phyloP scores from a whole-genome alignment of 164 flowering plant species.

The Aristolochia californica region DNA sequence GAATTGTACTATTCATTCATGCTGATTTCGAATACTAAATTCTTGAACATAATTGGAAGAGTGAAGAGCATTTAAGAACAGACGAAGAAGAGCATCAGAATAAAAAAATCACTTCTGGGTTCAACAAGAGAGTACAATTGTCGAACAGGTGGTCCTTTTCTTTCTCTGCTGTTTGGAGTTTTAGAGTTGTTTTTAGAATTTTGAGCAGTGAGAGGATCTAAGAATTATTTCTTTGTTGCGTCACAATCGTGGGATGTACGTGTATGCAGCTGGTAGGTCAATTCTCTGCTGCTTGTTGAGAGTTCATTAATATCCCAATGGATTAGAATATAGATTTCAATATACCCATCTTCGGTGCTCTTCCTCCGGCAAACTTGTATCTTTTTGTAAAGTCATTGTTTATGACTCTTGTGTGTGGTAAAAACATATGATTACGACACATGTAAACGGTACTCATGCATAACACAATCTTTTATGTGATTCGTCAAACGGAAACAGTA shows the following conservation, averaged over 20 bases:
- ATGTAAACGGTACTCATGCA: too few species aligned
- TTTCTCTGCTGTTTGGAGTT: neutral
- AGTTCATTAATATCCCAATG: constrained; percentile 9
- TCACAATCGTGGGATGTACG: constrained; percentile 56
- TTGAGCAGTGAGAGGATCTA: neutral
- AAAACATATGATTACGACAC: too few species aligned
- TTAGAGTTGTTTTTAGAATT: neutral
- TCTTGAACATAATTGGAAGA: too few species aligned
- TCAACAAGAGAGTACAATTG: neutral
- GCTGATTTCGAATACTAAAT: too few species aligned
- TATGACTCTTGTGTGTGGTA: constrained; percentile 2
- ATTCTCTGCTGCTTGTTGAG: constrained; percentile 20
- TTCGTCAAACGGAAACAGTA: too few species aligned
- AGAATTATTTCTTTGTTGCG: constrained; percentile 15
- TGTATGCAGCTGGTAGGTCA: constrained; percentile 32
- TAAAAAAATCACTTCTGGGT: neutral
- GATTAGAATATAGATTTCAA: constrained; percentile 8
- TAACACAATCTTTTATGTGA: too few species aligned
- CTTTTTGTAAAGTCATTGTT: neutral
- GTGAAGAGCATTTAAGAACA: neutral
- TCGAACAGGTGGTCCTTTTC: constrained; percentile 2
- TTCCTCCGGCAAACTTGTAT: neutral
- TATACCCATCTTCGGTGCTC: constrained; percentile 24
- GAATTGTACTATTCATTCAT: too few species aligned
- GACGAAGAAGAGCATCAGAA: neutral